Evolutionary conservation across 441 rosid species (phyloP), one percentile per base, ranked within the genome.

Genomic region (Adansonia grandidieri): DNA sequence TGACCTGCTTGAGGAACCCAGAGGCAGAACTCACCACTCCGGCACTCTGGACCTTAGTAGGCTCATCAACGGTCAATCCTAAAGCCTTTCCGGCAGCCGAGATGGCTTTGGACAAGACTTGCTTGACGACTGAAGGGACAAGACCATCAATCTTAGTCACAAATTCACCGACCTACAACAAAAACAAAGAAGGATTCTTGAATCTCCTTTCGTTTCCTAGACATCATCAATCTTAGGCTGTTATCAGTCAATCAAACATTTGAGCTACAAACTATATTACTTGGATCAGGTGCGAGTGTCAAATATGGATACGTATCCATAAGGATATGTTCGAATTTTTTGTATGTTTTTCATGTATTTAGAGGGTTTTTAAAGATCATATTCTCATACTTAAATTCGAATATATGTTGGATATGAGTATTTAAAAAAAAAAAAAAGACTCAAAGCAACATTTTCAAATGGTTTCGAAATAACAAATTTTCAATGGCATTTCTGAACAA

Each of bases 21-120:
- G 97, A 88, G 13, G 97, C 96, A 0, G 97, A 88, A 77, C 85
- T 89, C n/a, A 84, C 86, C 57, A 92, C 89, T 0, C 99, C 99
- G 5, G 88, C 67, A 19, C 89, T 84, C 84, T 90, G 86, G 63
- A 93, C 85, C 84, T 93, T 97, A n/a, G 91, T 83, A 10, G 22
- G 7, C 15, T 53, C 14, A 51, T 10, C 17, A 53, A 5, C 50
- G 7, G 10, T 6, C 28, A 24, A 88, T 15, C 54, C 83, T 0
- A 96, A 95, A 68, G 98, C 94, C 77, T 80, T 84, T 75, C 91
- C 92, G 32, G 96, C 97, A 0, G 86, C 93, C 2, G 88, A 87
- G 60, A 88, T 51, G 50, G 96, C 97, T 57, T 89, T 91, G 15
- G 90, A 72, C 0, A 95, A 91, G 1, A 84, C 96, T 77, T 96